phyloP scores from a whole-genome alignment of 2,329 filamentous ascomycete genomes.

The Penicillium hesseltinei region DNA sequence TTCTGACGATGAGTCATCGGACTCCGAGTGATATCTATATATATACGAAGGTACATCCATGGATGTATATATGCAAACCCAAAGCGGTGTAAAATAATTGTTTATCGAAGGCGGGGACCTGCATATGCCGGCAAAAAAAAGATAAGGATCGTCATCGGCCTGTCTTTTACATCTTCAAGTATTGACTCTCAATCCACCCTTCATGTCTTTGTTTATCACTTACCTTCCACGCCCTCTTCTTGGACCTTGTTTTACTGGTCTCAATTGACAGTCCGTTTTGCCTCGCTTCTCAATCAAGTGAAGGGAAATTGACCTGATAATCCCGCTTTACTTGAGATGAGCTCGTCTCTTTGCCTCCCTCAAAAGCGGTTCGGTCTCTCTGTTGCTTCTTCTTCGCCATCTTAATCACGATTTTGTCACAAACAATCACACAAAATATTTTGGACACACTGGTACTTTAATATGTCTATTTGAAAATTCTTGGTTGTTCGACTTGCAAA shows the following conservation, averaged over 20 bases:
- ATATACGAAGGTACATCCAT: no score
- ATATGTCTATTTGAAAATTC: not conserved
- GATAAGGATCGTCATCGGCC: constrained; percentile 6
- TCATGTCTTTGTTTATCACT: not conserved
- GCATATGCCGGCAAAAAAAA: constrained; percentile 2
- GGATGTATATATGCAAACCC: not conserved
- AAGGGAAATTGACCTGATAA: not conserved
- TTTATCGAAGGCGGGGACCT: constrained; percentile 1
- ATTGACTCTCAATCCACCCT: not conserved
- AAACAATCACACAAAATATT: not conserved
- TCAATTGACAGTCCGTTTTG: not conserved
- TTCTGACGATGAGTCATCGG: no score
- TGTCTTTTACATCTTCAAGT: not conserved
- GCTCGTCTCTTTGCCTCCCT: not conserved
- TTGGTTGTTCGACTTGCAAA: not conserved
- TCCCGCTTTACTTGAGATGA: not conserved
- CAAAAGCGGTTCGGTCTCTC: not conserved
- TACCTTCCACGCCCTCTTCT: not conserved
- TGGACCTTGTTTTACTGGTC: not conserved
- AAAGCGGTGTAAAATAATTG: not conserved
- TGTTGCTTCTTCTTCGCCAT: not conserved
- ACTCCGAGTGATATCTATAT: no score
- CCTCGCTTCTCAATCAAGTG: not conserved
- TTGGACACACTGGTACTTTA: not conserved
- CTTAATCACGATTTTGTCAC: not conserved